Percentiles rank a stretch among this genome's conserved stretches.
Evolutionary conservation across 345 rosid genomes (phyloP).

Genomic region (Eutrema yunnanense): DNA sequence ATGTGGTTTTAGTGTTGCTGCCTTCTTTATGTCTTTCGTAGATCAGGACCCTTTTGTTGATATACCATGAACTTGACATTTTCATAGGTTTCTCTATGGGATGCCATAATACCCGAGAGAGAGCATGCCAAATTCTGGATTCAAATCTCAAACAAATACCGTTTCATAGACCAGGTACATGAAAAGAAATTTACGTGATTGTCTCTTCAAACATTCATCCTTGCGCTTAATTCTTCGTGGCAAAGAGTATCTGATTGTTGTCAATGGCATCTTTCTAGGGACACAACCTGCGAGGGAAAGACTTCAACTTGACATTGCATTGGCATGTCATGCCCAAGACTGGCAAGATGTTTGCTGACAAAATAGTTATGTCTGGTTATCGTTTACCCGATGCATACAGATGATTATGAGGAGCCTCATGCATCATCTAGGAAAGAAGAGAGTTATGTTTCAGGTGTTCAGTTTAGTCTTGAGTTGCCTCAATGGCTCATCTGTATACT

Average conservation of each 20-base stretch:
- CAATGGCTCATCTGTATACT: neutral
- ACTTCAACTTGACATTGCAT: constrained; percentile 83
- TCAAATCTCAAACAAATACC: constrained; percentile 84
- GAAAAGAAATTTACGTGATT: neutral
- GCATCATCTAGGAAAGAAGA: constrained; percentile 2
- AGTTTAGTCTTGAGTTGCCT: neutral
- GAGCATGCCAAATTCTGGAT: constrained; percentile 79
- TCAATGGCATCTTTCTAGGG: constrained; percentile 45
- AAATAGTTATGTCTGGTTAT: constrained; percentile 74
- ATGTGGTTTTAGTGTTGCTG: neutral
- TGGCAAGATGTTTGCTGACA: constrained; percentile 88
- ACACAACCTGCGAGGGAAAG: constrained; percentile 71
- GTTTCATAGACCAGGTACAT: constrained; percentile 80
- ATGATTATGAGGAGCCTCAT: constrained; percentile 26
- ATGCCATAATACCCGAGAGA: constrained; percentile 72
- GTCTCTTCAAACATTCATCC: neutral
- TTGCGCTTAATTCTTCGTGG: neutral
- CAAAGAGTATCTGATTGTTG: neutral
- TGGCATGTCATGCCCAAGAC: constrained; percentile 99
- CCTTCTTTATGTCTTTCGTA: neutral
- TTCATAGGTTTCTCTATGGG: constrained; percentile 85
- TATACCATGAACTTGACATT: neutral
- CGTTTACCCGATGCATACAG: constrained; percentile 70
- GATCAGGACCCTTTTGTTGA: neutral
- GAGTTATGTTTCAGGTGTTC: neutral